Evolutionary conservation across 2,329 filamentous ascomycete genomes (phyloP).

Genomic region (Exophiala viscosa): DNA sequence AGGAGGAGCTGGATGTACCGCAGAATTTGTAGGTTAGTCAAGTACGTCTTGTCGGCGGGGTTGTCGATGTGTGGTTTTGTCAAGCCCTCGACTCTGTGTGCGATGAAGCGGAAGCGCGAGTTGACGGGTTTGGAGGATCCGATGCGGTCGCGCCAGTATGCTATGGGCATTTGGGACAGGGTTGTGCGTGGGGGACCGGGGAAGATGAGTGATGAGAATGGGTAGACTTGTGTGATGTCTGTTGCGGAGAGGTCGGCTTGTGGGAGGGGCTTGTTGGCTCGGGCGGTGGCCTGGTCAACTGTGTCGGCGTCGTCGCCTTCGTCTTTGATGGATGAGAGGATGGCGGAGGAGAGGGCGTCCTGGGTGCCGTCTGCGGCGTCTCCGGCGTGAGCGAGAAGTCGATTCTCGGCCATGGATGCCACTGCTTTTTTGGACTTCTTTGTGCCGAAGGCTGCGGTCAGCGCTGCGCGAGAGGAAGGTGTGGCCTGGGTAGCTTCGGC

Average conservation of each 20-base stretch:
- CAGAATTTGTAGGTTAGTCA: slow-evolving; percentile 38
- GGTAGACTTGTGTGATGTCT: slow-evolving; percentile 46
- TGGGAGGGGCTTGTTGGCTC: slow-evolving; percentile 46
- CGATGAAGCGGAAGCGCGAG: slow-evolving; percentile 42
- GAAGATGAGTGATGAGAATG: slow-evolving; percentile 39
- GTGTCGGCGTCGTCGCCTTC: slow-evolving; percentile 16
- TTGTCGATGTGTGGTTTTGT: slow-evolving; percentile 38
- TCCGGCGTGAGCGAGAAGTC: slow-evolving; percentile 42
- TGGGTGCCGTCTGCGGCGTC: slow-evolving; percentile 29
- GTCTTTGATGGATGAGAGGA: slow-evolving; percentile 41
- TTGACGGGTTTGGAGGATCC: slow-evolving; percentile 36
- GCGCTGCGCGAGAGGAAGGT: slow-evolving; percentile 31
- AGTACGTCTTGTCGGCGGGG: slow-evolving; percentile 6
- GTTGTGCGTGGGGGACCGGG: slow-evolving; percentile 40
- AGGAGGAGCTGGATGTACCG: slow-evolving; percentile 45
- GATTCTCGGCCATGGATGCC: slow-evolving; percentile 47
- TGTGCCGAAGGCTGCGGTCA: slow-evolving; percentile 50
- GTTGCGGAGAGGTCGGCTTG: slow-evolving; percentile 40
- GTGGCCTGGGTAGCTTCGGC: slow-evolving; percentile 30
- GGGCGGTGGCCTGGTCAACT: slow-evolving; percentile 30
- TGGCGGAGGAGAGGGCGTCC: slow-evolving; percentile 40
- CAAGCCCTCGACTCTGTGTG: slow-evolving; percentile 40
- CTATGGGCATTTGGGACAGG: slow-evolving; percentile 41
- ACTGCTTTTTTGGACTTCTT: slow-evolving; percentile 50
- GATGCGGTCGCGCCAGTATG: slow-evolving; percentile 42